Conservation (phyloP, 1,139 yeast genomes). For the Debaryomycetaceae sp. region DNA sequence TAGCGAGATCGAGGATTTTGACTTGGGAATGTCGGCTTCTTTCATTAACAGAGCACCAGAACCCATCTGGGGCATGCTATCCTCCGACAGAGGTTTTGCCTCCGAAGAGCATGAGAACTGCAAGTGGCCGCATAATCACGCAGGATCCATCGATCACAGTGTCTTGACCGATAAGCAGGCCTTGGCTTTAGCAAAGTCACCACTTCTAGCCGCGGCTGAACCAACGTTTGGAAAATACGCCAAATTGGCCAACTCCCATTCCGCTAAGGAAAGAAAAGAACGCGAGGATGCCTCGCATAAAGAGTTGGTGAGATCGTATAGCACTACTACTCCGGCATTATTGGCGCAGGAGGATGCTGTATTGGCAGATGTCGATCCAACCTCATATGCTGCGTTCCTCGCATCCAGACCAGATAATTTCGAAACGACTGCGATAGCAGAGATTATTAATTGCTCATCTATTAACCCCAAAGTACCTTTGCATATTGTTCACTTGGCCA, state of each 20-base stretch:
- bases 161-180: slow-evolving; percentile 49
- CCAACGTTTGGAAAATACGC: slow-evolving; percentile 53
- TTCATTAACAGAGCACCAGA: slow-evolving; percentile 40
- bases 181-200: slow-evolving; percentile 51
- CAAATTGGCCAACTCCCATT: slow-evolving; percentile 35
- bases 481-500: slow-evolving; percentile 88
- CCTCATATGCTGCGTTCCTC: slow-evolving; percentile 67
- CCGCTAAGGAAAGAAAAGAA: slow-evolving; percentile 11
- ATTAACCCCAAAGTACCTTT: slow-evolving; percentile 62
- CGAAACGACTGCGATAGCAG: slow-evolving; percentile 78
- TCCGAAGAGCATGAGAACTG: slow-evolving; percentile 31
- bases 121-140: slow-evolving; percentile 37
- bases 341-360: slow-evolving; percentile 42
- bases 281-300: slow-evolving; percentile 2
- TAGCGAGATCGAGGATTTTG: slow-evolving; percentile 29
- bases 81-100: slow-evolving; percentile 14
- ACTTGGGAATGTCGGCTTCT: slow-evolving; percentile 46
- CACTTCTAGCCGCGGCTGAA: slow-evolving; percentile 52
- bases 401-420: slow-evolving; percentile 85
- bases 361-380: slow-evolving; percentile 55
- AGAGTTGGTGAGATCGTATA: slow-evolving; percentile 5
- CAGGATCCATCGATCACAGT: slow-evolving; percentile 33
- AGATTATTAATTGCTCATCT: slow-evolving; percentile 61
- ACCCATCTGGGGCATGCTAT: slow-evolving; percentile 32
- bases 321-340: slow-evolving; percentile 36